Conservation (phyloP, 2,329 filamentous ascomycete genomes). For the Fusarium fujikuroi region DNA sequence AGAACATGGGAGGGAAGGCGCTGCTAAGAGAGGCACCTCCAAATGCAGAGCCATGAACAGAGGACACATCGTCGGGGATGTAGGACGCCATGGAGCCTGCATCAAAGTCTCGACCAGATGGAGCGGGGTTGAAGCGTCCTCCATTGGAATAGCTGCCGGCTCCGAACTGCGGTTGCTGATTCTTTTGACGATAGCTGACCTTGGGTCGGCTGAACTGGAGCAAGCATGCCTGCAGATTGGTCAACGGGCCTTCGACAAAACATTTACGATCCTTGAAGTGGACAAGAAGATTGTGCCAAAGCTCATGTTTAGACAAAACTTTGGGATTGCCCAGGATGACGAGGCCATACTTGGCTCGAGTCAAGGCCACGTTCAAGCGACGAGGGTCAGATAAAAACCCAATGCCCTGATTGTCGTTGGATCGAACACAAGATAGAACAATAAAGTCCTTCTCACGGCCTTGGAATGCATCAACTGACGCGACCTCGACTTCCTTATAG, state of each 20-base stretch:
- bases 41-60: conserved; percentile 90
- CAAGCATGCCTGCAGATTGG: conserved; percentile 94
- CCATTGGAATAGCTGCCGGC: conserved; percentile 52
- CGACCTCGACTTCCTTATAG: conserved; percentile 98
- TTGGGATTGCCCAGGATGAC: conserved; percentile 98
- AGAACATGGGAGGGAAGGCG: conserved; percentile 95
- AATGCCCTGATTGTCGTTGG: conserved; percentile 98
- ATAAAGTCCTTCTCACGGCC: conserved; percentile 99
- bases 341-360: conserved; percentile 94
- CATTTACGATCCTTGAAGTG: conserved; percentile 98
- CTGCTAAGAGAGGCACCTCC: conserved; percentile 79
- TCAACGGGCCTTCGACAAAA: conserved; percentile 93
- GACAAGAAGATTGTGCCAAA: conserved; percentile 94
- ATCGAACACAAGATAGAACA: conserved; percentile 95
- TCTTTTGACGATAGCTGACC: conserved; percentile 91
- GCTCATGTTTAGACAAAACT: conserved; percentile 94
- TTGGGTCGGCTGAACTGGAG: conserved; percentile 96
- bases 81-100: conserved; percentile 92
- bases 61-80: conserved; percentile 96
- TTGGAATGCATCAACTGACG: conserved; percentile 98
- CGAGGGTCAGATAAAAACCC: conserved; percentile 98
- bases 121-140: conserved; percentile 55
- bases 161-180: conserved; percentile 74
- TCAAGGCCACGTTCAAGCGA: conserved; percentile 95
- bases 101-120: conserved; percentile 69